Percentiles rank a stretch among this genome's conserved stretches.
Evolutionary conservation across 345 rosid genomes (phyloP).

Genomic region (Arabis hirsuta): DNA sequence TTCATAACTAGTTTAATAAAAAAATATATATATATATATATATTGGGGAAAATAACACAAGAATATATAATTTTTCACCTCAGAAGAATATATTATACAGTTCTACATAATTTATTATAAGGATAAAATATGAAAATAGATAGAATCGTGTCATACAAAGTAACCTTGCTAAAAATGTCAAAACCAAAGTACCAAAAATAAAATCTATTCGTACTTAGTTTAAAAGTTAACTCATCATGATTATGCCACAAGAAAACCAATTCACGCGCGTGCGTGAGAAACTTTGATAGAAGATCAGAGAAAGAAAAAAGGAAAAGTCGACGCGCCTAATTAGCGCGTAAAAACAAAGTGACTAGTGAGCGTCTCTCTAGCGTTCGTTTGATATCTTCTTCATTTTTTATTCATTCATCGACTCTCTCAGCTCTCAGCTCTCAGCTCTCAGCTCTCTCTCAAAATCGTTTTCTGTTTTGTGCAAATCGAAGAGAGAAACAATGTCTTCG

Average conservation of each 20-base stretch:
- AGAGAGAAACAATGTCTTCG: conserved; percentile 57
- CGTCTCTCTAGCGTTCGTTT: conserved; percentile 40
- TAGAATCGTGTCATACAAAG: conserved; percentile 22
- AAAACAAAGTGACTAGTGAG: conserved; percentile 9
- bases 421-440: not conserved
- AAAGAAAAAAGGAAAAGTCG: no score
- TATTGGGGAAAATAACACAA: no score
- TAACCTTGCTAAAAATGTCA: conserved; percentile 17
- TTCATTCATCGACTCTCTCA: not conserved
- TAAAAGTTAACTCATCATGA: no score
- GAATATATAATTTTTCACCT: no score
- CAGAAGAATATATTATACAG: no score
- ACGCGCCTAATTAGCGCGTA: conserved; percentile 39
- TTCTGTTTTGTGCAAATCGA: not conserved
- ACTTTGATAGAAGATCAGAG: not conserved
- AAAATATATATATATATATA: no score
- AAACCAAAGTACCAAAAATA: conserved; percentile 21
- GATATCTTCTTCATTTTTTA: conserved; percentile 11
- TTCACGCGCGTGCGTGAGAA: conserved; percentile 18
- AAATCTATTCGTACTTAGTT: not conserved
- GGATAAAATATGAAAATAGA: not conserved
- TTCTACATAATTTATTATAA: no score
- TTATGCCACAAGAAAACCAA: no score
- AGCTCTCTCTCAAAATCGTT: not conserved
- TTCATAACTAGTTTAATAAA: no score